Evolutionary conservation across 2,329 filamentous ascomycete species (phyloP).

Genomic region (Aspergillus sergii): DNA sequence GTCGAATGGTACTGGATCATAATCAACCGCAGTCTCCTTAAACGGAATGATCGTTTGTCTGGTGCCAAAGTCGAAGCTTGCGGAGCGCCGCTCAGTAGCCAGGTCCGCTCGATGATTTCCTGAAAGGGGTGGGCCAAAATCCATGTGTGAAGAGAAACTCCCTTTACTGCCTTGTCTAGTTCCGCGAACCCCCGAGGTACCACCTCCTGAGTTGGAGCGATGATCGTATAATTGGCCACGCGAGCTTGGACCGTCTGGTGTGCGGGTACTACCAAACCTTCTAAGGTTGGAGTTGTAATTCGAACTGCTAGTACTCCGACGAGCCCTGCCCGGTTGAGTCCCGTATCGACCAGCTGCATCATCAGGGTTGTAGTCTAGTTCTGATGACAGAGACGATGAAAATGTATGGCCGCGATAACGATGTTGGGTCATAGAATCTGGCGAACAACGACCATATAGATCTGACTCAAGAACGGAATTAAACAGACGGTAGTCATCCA

Average conservation of each 20-base stretch:
- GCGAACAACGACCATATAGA: slow-evolving; percentile 32
- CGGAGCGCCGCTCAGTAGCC: slow-evolving; percentile 41
- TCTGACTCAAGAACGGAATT: slow-evolving; percentile 47
- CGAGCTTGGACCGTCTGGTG: slow-evolving; percentile 41
- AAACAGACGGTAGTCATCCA: slow-evolving; percentile 41
- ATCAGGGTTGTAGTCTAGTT: slow-evolving; percentile 51
- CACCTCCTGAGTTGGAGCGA: slow-evolving; percentile 26
- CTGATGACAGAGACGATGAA: slow-evolving; percentile 62
- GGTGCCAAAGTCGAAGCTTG: slow-evolving; percentile 48
- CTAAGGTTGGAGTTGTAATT: slow-evolving; percentile 65
- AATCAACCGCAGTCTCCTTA: slow-evolving; percentile 20
- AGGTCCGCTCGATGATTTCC: slow-evolving; percentile 33
- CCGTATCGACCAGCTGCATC: slow-evolving; percentile 45
- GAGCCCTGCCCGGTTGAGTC: slow-evolving; percentile 50
- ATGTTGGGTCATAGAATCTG: slow-evolving; percentile 33
- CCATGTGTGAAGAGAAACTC: slow-evolving; percentile 76
- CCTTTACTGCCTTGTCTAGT: slow-evolving; percentile 70
- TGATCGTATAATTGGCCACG: slow-evolving; percentile 41
- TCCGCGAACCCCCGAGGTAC: slow-evolving; percentile 28
- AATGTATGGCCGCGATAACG: slow-evolving; percentile 62
- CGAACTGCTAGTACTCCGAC: slow-evolving; percentile 79
- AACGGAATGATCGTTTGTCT: slow-evolving; percentile 34
- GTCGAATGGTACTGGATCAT: slow-evolving; percentile 45
- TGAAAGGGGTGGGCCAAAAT: slow-evolving; percentile 59
- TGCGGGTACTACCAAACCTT: slow-evolving; percentile 65